A percentile compares a stretch with the other conserved stretches of the same genome.
phyloP scores from a whole-genome alignment of 441 rosid genomes.

The Isatis lusitanica region DNA sequence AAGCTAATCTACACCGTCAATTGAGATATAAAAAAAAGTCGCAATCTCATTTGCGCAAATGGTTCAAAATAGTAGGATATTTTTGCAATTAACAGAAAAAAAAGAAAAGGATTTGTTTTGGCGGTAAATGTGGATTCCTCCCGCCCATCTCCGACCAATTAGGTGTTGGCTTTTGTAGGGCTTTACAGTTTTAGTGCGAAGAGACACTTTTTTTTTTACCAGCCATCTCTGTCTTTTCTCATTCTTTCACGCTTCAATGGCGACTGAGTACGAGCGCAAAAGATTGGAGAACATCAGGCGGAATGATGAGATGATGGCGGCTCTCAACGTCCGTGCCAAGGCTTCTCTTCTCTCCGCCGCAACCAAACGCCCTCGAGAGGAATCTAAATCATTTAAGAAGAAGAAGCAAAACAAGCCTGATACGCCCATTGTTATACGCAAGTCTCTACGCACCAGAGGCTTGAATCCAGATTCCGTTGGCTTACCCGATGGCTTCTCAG shows the following conservation, averaged over 20 bases:
- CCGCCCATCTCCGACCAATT: slow-evolving; percentile 15
- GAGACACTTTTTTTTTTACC: not conserved
- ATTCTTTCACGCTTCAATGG: slow-evolving; percentile 45
- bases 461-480: slow-evolving; percentile 61
- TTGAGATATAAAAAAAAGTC: not conserved
- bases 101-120: not conserved
- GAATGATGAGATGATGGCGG: slow-evolving; percentile 69
- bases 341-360: slow-evolving; percentile 55
- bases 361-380: slow-evolving; percentile 54
- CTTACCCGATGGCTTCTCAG: slow-evolving; percentile 36
- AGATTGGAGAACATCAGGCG: slow-evolving; percentile 76
- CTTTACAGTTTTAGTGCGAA: not conserved
- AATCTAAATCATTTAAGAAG: slow-evolving; percentile 45
- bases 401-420: slow-evolving; percentile 49
- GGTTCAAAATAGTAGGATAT: not conserved
- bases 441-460: slow-evolving; percentile 68
- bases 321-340: slow-evolving; percentile 56
- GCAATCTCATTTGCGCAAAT: not conserved
- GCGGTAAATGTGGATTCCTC: slow-evolving; percentile 16
- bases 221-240: not conserved
- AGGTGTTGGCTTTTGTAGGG: not conserved
- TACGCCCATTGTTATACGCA: slow-evolving; percentile 55
- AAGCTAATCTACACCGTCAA: slow-evolving; percentile 25
- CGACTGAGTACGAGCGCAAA: slow-evolving; percentile 73
- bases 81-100: no score